Base-by-base conservation (phyloP, 1,139 yeast genomes). In the Pichiaceae sp. region DNA sequence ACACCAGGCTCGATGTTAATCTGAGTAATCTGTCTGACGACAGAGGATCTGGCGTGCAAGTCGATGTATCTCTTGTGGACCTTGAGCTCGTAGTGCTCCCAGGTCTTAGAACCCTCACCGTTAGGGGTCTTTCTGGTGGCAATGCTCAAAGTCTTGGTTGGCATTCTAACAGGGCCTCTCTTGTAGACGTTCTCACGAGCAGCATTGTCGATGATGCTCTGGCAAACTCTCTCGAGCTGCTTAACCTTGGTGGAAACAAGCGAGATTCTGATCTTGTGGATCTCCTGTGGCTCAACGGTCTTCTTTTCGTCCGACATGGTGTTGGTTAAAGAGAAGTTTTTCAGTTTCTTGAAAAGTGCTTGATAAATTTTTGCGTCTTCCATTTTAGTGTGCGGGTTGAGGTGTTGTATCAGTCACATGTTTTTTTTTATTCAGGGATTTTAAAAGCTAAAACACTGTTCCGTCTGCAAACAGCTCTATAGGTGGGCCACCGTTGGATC, bases 31-130 rank as follows among this genome's bases (percentile, higher is more conserved):
- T 82, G 84, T 83, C 84, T 86, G 70, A 93, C 95, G 57, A 81
- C 71, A 54, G 78, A 74, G 64, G 95, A 86, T 68, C 96, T 96
- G 56, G 98, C 95, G 75, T 85, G 93, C 70, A 93, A 79, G 77
- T 91, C 96, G 64, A 91, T 86, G 70, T 86, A 82, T 75, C 99
- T 89, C 93, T 93, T 93, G 96, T 93, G 98, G 78, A 93, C 87
- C 82, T 97, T 87, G 95, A 93, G 85, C 78, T 93, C 98, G 71
- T 80, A 93, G 62, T 94, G 75, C 70, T 93, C 99, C 96, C 96
- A 93, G 62, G 99, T 93, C 89, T 93, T 91, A 62, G 98, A 91
- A 89, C 99, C 99, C 78, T 93, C 97, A 89, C 99, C 99, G 72
- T 93, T 93, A 64, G 99, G 99, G 66, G 98, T 82, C 87, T 93